Evolutionary conservation across 257 asterid genomes (phyloP).

Genomic region (Henckelia pumila): DNA sequence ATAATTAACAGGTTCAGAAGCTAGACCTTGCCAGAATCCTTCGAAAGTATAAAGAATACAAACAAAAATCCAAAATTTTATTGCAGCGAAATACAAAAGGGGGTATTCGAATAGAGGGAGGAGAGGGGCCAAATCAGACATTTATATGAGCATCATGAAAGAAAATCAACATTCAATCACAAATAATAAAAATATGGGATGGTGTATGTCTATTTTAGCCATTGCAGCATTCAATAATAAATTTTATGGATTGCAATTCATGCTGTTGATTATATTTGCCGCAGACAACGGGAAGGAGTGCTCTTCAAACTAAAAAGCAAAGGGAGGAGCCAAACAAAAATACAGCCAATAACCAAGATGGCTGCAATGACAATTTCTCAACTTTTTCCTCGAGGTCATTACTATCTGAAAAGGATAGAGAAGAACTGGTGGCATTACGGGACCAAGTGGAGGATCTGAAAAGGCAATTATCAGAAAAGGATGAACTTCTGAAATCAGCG

Average conservation of each 20-base stretch:
- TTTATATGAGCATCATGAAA: too few species aligned
- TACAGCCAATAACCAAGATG: constrained; percentile 40
- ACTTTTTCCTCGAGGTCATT: constrained; percentile 47
- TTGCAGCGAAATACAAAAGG: too few species aligned
- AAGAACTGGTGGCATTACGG: constrained; percentile 65
- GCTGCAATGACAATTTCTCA: constrained; percentile 48
- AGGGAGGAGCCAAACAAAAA: constrained; percentile 41
- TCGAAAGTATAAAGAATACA: too few species aligned
- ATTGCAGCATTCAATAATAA: too few species aligned
- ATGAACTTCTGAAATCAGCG: constrained; percentile 67
- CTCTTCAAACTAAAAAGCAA: constrained; percentile 51
- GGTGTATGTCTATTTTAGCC: too few species aligned
- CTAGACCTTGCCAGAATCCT: too few species aligned
- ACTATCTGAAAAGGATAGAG: constrained; percentile 68
- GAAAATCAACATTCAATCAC: too few species aligned
- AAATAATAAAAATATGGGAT: too few species aligned
- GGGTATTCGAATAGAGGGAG: too few species aligned
- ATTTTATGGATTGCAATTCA: constrained; percentile 7
- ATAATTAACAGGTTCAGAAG: too few species aligned
- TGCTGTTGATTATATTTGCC: constrained; percentile 31
- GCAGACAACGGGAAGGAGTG: constrained; percentile 64
- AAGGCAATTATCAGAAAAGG: constrained; percentile 66
- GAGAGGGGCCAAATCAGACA: too few species aligned
- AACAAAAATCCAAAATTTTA: too few species aligned
- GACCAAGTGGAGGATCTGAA: constrained; percentile 74